Evolutionary conservation across 371 early-diverging fungal species (phyloP), one percentile per base, ranked within the genome.

Genomic region (Apophysomyces trapeziformis): DNA sequence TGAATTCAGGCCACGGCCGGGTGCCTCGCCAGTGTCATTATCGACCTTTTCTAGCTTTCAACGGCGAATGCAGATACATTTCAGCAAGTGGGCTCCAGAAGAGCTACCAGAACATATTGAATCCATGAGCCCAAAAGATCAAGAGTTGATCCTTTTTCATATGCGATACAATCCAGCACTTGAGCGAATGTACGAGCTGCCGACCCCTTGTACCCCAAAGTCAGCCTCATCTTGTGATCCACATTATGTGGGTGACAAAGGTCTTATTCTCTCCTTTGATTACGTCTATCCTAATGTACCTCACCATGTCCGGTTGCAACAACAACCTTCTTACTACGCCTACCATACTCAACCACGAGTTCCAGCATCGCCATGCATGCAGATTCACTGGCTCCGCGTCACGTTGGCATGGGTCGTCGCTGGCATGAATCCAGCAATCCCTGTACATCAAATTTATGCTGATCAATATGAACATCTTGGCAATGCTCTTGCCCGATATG

Each of bases 171-270:
- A 82, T 38, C 77, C 82, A 11, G 68, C 73, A 14, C 65, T 76
- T 6, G 79, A 79, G 59, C 71, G 76, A 12, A 50, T 68, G 0
- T 82, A 82, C 57, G 72, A 72, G 11, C 44, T 82, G 21, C 80
- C 80, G 21, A 41, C 8, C 43, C 57, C 60, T 35, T 71, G 72
- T 68, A 47, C 60, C 50, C 44, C 54, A 39, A 12, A 32, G 32
- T 38, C 46, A 43, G 58, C 64, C 58, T 21, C 21, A 38, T 36
- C 45, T 21, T 21, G 38, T 14, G 64, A 58, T 8, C 59, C 58
- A 26, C 78, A 68, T 37, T 82, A 74, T 62, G 69, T 82, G 9
- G 82, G 82, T n/a, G 82, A 82, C 68, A 72, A 72, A 54, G 70
- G 73, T 16, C 37, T 82, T 63, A 72, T 82, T 35, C 56, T 82